Conservation (phyloP, 2,329 filamentous ascomycete species). For the Trichoderma atrobrunneum region DNA sequence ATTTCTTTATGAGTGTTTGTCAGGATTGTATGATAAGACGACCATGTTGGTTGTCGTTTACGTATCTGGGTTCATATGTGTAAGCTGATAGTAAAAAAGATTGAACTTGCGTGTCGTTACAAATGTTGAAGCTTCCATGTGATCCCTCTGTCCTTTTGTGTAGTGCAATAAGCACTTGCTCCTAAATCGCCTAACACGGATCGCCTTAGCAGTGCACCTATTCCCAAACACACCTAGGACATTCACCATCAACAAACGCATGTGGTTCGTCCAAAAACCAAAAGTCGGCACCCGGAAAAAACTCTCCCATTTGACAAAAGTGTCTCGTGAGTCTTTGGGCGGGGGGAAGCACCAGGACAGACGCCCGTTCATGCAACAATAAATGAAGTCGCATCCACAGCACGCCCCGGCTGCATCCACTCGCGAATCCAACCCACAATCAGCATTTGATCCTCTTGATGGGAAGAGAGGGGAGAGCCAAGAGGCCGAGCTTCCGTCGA, state of each 20-base stretch:
- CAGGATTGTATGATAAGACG: background rate
- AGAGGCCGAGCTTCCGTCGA: background rate
- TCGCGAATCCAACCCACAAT: background rate
- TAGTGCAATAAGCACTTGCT: background rate
- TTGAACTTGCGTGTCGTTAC: background rate
- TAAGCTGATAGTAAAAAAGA: background rate
- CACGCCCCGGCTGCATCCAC: background rate
- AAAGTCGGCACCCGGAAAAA: background rate
- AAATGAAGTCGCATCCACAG: constrained; percentile 9
- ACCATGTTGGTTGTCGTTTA: background rate
- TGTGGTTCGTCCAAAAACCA: background rate
- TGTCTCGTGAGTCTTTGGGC: background rate
- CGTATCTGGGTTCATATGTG: background rate
- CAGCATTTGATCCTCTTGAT: background rate
- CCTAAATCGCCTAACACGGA: background rate
- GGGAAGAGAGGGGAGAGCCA: background rate
- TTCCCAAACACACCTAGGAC: background rate
- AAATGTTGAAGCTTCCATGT: background rate
- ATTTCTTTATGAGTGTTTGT: background rate
- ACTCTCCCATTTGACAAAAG: background rate
- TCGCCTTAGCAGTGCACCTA: background rate
- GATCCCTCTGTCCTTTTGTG: background rate
- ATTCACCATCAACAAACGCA: background rate
- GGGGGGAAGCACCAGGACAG: background rate
- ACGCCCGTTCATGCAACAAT: constrained; percentile 9